Base-by-base conservation (phyloP, 2,329 filamentous ascomycete genomes). In the Blumeria graminis region DNA sequence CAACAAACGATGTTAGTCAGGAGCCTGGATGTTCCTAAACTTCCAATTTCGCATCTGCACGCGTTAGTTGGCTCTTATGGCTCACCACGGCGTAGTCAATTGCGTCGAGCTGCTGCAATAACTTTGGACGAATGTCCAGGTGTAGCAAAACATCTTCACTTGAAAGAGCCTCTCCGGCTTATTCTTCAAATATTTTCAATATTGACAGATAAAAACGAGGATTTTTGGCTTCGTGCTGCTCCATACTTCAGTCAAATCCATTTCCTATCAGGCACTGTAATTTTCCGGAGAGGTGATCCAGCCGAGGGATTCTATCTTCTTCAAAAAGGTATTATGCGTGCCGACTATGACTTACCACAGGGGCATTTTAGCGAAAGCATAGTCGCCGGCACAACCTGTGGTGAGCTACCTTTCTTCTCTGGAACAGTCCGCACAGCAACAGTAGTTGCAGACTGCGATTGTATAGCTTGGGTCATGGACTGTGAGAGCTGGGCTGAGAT, bases 101-200 rank as follows among this genome's bases (percentile, higher is more conserved):
- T 94, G 4, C 81, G 84, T 54, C 76, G 84, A 63, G 88, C 86
- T 1, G 92, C 90, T 0, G 80, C 77, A 13, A 80, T 80, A 56
- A 85, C 86, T 0, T 72, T 96, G 56, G 79, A 75, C 55, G 83
- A 84, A 60, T 76, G 9, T 70, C 75, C 54, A 71, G 75, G 5
- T 71, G 77, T 18, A 74, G 77, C 59, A 1, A 84, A 81, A 64
- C 96, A 89, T 84, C 81, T 84, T 63, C 80, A 81, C 62, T 93
- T 95, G 68, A 86, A 85, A 61, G 88, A 95, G 66, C 92, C 92
- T 0, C 77, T 96, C 7, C 84, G 86, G 1, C 78, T 98, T 51
- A 86, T 98, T 68, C 76, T 98, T 28, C 90, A 95, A 67, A 86
- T 92, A n/a, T 96, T 98, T 70, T 84, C 92, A 65, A 85, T 87